These are phyloP conservation scores for Penicillium sp. DNA, from an alignment of 2,329 filamentous ascomycete genomes.

Conservation along the genomic window DNA sequence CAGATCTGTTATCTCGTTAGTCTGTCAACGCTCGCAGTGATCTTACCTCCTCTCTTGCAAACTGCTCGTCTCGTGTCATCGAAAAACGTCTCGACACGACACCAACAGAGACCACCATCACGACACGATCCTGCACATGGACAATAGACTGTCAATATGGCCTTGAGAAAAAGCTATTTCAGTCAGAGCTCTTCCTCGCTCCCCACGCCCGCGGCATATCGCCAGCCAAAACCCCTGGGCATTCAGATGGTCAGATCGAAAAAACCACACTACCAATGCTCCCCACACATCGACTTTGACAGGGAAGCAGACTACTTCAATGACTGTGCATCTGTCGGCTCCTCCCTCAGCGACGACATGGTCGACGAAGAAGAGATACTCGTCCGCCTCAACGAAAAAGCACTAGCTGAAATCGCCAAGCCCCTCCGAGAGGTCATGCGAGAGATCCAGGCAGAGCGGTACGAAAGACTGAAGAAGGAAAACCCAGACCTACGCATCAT, in stretches of 20 bases:
- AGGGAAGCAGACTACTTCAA: not conserved
- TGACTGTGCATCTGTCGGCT: slow-evolving; percentile 4
- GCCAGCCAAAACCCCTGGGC: not conserved
- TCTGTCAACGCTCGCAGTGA: not conserved
- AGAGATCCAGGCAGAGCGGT: slow-evolving; percentile 24
- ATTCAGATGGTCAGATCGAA: not conserved
- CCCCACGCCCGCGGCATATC: not conserved
- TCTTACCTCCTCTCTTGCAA: not conserved
- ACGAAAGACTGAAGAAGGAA: slow-evolving; percentile 15
- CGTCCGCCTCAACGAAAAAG: slow-evolving; percentile 24
- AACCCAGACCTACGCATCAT: slow-evolving; percentile 16
- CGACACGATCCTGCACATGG: too few relatives aligned
- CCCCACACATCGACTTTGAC: not conserved
- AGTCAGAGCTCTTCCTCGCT: slow-evolving; percentile 8
- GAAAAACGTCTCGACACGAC: not conserved
- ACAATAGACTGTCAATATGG: not conserved
- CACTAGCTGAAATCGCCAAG: slow-evolving; percentile 23
- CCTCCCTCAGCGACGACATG: slow-evolving; percentile 10
- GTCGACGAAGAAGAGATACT: slow-evolving; percentile 27
- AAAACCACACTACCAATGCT: not conserved
- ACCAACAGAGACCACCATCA: too few relatives aligned
- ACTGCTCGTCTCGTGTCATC: not conserved
- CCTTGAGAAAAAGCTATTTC: not conserved
- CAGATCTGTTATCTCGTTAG: not conserved
- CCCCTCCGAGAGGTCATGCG: slow-evolving; percentile 25